Evolutionary conservation across 2,329 filamentous ascomycete genomes (phyloP), one percentile per base, ranked within the genome.

Genomic region (Ampelomyces quisqualis): DNA sequence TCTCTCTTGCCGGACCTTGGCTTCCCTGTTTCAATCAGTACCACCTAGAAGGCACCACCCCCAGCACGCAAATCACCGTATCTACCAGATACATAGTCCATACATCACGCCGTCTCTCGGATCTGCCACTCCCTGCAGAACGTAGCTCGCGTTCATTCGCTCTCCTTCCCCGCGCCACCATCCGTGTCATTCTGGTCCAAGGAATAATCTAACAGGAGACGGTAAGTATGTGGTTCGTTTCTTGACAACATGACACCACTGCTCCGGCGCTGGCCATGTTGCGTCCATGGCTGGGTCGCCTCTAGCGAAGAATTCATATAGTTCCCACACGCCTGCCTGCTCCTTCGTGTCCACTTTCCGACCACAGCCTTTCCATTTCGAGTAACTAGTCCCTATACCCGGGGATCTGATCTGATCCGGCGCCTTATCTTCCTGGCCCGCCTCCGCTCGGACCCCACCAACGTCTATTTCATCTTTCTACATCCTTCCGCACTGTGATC

Each of bases 1-100:
- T 39, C 40, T 37, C 19, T 39, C 31, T 4, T 14, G n/a, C 51
- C 46, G 55, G 51, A 53, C 46, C 43, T 43, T 38, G 49, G 53
- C 52, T 41, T 45, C 42, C 40, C 40, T 51, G 43, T 45, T 43
- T 55, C 47, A 40, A 49, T 47, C 44, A 44, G 43, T 40, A 49
- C 49, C 43, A 39, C 51, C 45, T n/a, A n/a, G n/a, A n/a, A n/a
- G 43, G 45, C 39, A 51, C 49, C 47, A 49, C 41, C 40, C 47
- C 43, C 44, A 15, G 49, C 50, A 55, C 51, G 56, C 59, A 62
- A 62, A 68, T 66, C 60, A 64, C 53, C 65, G 61, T 64, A 60
- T n/a, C 58, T 53, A 45, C 44, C 44, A 58, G 51, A n/a, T n/a
- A n/a, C n/a, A n/a, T n/a, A n/a, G n/a, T n/a, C n/a, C n/a, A n/a